Base-by-base conservation (phyloP, 2,329 filamentous ascomycete genomes). In the Alternaria hordeiaustralica region DNA sequence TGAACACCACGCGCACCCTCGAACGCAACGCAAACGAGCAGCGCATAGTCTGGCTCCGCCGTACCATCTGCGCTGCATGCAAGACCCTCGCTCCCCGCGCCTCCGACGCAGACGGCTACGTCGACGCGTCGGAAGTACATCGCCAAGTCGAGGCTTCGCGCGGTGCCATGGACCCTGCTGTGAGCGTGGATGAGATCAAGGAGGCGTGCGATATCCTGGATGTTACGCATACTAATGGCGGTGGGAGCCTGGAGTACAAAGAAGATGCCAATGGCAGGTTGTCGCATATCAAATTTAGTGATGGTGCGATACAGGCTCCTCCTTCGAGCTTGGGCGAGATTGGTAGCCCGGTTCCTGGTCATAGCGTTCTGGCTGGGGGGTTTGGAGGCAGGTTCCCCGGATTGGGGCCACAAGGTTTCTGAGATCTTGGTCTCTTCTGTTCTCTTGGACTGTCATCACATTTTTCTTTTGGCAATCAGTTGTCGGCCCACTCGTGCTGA, bases 181-280 rank as follows among this genome's bases (percentile, higher is more conserved):
- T 84, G 78, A 84, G 68, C 79, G 88, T 84, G 74, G 85, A 84
- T 25, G 94, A 97, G 73, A 85, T 98, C 71, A 85, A 95, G 43
- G 89, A 92, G 61, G 90, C 96, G 62, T 96, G 92, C 78, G 95
- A 98, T 73, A 97, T 95, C 1, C 93, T 97, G 77, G 96, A 96
- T 61, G 96, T 91, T 72, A 78, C 84, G 3, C 88, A 90, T 63
- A 98, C 64, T 25, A 77, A 98, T 73, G 96, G 96, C 49, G 95
- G 95, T 47, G 96, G 96, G n/a, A 90, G 87, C 25, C 96, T 99
- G 75, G 89, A 92, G 33, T 85, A 92, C 66, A 87, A 86, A 64
- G 84, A 86, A 43, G 86, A 6, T 4, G 20, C 88, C 53, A 83
- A 80, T 5, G 75, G 75, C 8, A 71, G 70, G 15, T 75, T 81